A percentile compares a stretch with the other conserved stretches of the same genome.
Conservation (phyloP, 129 eudicot species). For the Lonicera japonica region DNA sequence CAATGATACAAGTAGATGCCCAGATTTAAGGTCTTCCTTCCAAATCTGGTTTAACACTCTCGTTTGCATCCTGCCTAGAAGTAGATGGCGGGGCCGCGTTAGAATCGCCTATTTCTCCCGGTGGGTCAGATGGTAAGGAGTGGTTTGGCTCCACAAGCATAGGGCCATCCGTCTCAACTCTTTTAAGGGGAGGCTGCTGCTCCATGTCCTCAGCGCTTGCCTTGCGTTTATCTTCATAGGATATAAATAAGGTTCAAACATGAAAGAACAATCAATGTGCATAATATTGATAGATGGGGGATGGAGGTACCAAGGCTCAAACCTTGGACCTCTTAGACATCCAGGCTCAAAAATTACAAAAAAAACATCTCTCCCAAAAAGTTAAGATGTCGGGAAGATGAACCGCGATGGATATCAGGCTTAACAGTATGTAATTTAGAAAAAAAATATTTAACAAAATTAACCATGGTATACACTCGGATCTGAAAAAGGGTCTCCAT, state of each 20-base stretch:
- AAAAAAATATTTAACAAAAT: too few relatives aligned
- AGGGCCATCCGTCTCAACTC: slow-evolving; percentile 40
- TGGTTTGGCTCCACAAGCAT: slow-evolving; percentile 20
- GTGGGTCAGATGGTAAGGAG: slow-evolving; percentile 18
- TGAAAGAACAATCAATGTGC: too few relatives aligned
- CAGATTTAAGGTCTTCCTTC: slow-evolving; percentile 70
- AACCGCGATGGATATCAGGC: too few relatives aligned
- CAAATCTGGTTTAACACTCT: slow-evolving; percentile 49
- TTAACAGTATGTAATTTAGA: too few relatives aligned
- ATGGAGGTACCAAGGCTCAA: too few relatives aligned
- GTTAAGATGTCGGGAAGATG: too few relatives aligned
- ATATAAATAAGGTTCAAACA: slow-evolving; percentile 2
- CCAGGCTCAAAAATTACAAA: too few relatives aligned
- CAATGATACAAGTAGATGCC: slow-evolving; percentile 37
- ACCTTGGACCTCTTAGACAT: too few relatives aligned
- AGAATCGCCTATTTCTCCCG: slow-evolving; percentile 20
- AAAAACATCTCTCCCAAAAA: too few relatives aligned
- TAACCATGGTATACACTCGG: too few relatives aligned
- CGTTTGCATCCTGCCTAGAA: slow-evolving; percentile 13
- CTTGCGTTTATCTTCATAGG: slow-evolving; percentile 43
- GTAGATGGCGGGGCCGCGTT: slow-evolving; percentile 26
- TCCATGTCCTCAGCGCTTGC: slow-evolving; percentile 34
- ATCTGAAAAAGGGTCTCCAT: too few relatives aligned
- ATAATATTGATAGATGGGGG: too few relatives aligned
- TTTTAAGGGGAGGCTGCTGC: slow-evolving; percentile 39